phyloP scores from a whole-genome alignment of 2,329 filamentous ascomycete genomes.

The Epichloe elymi region DNA sequence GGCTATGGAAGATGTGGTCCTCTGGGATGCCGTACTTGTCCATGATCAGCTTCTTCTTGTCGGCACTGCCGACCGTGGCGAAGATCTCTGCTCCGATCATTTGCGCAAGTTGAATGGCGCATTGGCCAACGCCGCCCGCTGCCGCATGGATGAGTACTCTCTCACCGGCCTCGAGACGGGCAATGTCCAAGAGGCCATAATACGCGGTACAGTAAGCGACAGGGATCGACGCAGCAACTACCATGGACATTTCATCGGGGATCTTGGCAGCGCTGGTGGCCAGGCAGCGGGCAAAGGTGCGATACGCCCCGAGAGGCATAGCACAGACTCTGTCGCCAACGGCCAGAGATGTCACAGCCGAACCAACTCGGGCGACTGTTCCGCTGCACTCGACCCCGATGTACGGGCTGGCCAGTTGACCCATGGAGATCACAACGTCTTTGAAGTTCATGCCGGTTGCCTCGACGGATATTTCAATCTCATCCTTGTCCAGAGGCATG shows the following conservation, averaged over 20 bases:
- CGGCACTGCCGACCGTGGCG: slow-evolving; percentile 25
- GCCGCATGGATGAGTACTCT: slow-evolving; percentile 27
- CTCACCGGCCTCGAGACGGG: slow-evolving; percentile 23
- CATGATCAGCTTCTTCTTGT: slow-evolving; percentile 24
- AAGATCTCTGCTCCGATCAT: slow-evolving; percentile 27
- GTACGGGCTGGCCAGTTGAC: slow-evolving; percentile 20
- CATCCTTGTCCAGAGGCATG: slow-evolving; percentile 17
- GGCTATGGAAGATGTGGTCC: slow-evolving; percentile 16
- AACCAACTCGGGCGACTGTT: slow-evolving; percentile 37
- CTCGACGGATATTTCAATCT: slow-evolving; percentile 30
- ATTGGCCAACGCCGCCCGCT: slow-evolving; percentile 25
- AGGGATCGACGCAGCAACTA: slow-evolving; percentile 26
- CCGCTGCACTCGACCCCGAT: slow-evolving; percentile 29
- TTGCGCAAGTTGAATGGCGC: slow-evolving; percentile 25
- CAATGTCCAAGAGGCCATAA: slow-evolving; percentile 25
- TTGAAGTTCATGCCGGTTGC: slow-evolving; percentile 32
- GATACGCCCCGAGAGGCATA: slow-evolving; percentile 21
- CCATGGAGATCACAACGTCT: slow-evolving; percentile 32
- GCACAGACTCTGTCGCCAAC: slow-evolving; percentile 63
- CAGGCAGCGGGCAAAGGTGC: slow-evolving; percentile 20
- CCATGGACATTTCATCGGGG: slow-evolving; percentile 22
- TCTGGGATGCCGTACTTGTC: slow-evolving; percentile 23
- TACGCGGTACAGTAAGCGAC: slow-evolving; percentile 28
- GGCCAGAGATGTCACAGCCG: slow-evolving; percentile 45
- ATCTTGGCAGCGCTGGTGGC: slow-evolving; percentile 23